Base-by-base conservation (phyloP, 2,329 filamentous ascomycete genomes). In the Neospermospora avenae region DNA sequence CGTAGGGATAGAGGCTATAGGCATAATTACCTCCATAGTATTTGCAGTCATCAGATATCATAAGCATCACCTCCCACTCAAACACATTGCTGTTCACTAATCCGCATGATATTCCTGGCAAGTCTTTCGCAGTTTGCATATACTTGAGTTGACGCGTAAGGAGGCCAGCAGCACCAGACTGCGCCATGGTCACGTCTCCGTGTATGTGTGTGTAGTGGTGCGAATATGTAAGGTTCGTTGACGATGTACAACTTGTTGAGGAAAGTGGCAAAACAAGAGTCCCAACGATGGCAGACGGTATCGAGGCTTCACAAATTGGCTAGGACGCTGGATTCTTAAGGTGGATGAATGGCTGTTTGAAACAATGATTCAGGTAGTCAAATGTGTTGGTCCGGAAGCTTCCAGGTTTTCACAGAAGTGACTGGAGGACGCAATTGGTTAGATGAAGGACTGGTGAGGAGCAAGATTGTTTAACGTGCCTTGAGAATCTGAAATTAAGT, bases 51-150 rank as follows among this genome's bases (percentile, higher is more conserved):
- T 97, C 93, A 64, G 86, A 91, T 67, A 98, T 93, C 93, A 99
- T 98, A 63, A 99, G 85, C 90, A 97, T 96, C 20, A 98, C 92
- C 76, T 98, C 93, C 95, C 95, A 99, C 78, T 96, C 90, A 67
- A 97, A 97, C 10, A 98, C 86, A 73, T 96, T 96, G 74, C 89
- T 90, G 70, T 88, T 86, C 55, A 93, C 86, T 45, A 99, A 80
- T 0, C 95, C 95, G 70, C 91, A 96, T 63, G 92, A 97, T 72
- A 98, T 96, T 56, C 93, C 95, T 0, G 91, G 91, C 49, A 98
- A 89, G 75, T 96, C 92, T 73, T 92, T 93, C 74, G 91, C 88
- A 24, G 83, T 86, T 77, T 96, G 91, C 85, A 99, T 98, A 74
- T 96, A 88, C 79, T 96, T 96, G 66, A 98, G 85, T 77, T 98